Conservation (phyloP, 2,329 filamentous ascomycete species). For the Alternaria tenuissima region DNA sequence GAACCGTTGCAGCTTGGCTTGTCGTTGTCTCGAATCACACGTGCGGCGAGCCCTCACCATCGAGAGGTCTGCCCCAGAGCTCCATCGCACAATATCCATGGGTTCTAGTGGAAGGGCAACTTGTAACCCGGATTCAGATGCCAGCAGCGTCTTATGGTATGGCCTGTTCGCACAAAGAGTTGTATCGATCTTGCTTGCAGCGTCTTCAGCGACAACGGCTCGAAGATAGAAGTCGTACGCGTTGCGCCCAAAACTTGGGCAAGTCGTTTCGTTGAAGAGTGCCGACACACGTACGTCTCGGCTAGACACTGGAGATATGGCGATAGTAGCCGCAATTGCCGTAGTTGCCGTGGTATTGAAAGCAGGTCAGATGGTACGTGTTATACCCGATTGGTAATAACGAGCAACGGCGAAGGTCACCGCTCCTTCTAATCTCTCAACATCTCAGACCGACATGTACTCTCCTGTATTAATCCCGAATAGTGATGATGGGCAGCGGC, state of each 20-base stretch:
- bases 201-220: background rate
- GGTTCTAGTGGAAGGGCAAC: background rate
- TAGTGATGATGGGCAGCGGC: background rate
- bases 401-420: background rate
- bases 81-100: background rate
- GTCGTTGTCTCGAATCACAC: background rate
- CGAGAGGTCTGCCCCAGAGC: background rate
- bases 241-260: background rate
- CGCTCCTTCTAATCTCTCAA: background rate
- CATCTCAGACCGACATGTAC: background rate
- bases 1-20: background rate
- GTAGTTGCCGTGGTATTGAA: background rate
- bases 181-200: constrained; percentile 4
- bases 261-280: background rate
- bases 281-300: background rate
- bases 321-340: background rate
- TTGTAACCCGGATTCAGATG: background rate
- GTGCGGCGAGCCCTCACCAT: background rate
- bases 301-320: background rate
- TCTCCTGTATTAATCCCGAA: background rate
- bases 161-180: background rate
- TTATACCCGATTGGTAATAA: background rate
- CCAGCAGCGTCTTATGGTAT: background rate
- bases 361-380: background rate
- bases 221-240: background rate